Evolutionary conservation across 208 protist species (phyloP), one percentile per base, ranked within the genome.

Genomic region (Porcisia deanei): DNA sequence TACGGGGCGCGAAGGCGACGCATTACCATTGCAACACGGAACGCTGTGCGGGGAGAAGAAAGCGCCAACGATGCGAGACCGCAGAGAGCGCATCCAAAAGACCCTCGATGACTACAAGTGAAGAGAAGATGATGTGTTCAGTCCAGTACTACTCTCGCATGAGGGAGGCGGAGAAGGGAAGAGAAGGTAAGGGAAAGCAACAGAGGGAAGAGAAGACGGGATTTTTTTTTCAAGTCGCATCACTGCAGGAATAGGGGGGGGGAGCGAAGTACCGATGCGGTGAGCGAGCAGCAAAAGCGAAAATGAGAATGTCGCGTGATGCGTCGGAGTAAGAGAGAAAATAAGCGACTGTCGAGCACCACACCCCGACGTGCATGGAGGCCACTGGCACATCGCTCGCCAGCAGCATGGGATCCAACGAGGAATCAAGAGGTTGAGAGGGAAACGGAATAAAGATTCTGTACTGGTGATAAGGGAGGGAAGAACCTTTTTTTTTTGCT

Each of bases 31-130:
- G 22, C 47, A 52, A 43, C 20, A 52, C 16, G 37, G 14, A 30
- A 20, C 63, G 41, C 12, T 5, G 7, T 49, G 18, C 39, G 41
- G 47, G 22, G 63, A 12, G 63, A 34, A 39, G 63, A 52, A 20
- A 49, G 63, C 22, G 41, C 41, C 20, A 22, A 47, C 16, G 9
- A 37, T 47, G 41, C 63, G 63, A 47, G 16, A 12, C 1, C 63
- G 41, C 63, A 67, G 63, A 30, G 63, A 20, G 22, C 63, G 63
- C 63, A 67, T 67, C 25, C 63, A 47, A 67, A 16, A 49, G 5
- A 16, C 18, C 22, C 41, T 67, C 47, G 63, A 67, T 2, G 9
- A 67, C 63, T 49, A n/a, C 41, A 67, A 18, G 14, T 8, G 20
- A 67, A 67, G 3, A 9, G 8, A 52, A 18, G 63, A 39, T 12